phyloP scores from a whole-genome alignment of 192 early-diverging fungal genomes.

The Obelidium mucronatum region DNA sequence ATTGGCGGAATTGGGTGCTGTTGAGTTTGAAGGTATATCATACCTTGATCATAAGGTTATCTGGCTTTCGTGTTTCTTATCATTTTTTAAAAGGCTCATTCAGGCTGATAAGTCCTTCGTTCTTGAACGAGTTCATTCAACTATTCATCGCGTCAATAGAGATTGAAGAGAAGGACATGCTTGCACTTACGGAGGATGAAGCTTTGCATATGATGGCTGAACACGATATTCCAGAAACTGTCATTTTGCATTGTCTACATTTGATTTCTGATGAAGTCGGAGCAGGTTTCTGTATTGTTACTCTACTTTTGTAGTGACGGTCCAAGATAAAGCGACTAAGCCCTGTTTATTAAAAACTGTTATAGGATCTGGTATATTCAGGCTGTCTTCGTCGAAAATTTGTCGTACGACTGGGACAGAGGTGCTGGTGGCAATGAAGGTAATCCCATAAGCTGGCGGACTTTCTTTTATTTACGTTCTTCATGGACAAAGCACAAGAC shows the following conservation, averaged over 20 bases:
- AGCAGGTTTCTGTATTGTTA: neutral
- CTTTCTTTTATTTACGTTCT: neutral
- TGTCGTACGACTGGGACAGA: constrained; percentile 45
- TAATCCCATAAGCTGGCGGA: neutral
- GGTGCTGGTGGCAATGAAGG: constrained; percentile 39
- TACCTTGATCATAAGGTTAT: neutral
- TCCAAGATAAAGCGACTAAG: no score
- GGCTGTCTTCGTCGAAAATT: constrained; percentile 37
- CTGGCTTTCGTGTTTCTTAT: neutral
- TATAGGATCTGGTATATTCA: constrained; percentile 7
- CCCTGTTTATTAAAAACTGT: no score
- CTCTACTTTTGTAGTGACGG: no score
- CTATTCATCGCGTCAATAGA: constrained; percentile 17
- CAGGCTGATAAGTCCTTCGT: constrained; percentile 37
- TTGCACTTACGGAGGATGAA: neutral
- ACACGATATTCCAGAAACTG: constrained; percentile 27
- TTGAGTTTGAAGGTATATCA: constrained; percentile 43
- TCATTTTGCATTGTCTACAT: constrained; percentile 35
- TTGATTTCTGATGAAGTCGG: constrained; percentile 21
- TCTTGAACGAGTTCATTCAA: constrained; percentile 27
- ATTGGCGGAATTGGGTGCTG: constrained; percentile 34
- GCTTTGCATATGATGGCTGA: constrained; percentile 38
- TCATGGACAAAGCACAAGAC: constrained; percentile 19
- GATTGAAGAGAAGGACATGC: constrained; percentile 12
- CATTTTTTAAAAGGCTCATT: no score